Conservation (phyloP, 169 alveolate species). For the Plasmodium adleri region DNA sequence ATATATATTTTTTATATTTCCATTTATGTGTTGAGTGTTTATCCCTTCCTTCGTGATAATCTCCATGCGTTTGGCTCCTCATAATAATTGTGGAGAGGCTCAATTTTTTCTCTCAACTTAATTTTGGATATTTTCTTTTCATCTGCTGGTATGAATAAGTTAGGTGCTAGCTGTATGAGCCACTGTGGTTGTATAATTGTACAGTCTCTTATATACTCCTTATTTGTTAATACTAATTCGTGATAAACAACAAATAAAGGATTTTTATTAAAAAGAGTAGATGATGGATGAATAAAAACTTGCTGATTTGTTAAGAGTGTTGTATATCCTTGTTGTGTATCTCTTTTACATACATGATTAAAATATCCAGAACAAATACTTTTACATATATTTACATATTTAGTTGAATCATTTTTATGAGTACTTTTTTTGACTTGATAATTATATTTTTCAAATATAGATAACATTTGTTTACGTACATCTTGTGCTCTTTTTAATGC, state of each 20-base stretch:
- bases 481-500: constrained; percentile 97
- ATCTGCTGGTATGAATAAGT: constrained; percentile 92
- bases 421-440: constrained; percentile 91
- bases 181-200: constrained; percentile 97
- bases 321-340: constrained; percentile 98
- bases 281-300: constrained; percentile 98
- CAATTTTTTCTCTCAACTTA: constrained; percentile 95
- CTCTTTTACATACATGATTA: constrained; percentile 96
- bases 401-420: constrained; percentile 77
- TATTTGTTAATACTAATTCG: constrained; percentile 97
- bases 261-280: constrained; percentile 89
- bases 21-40: neutral
- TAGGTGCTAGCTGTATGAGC: constrained; percentile 98
- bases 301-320: constrained; percentile 96
- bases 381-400: constrained; percentile 93
- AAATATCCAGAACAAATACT: constrained; percentile 99
- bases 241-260: constrained; percentile 99
- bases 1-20: neutral
- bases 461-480: constrained; percentile 95
- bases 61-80: constrained; percentile 99
- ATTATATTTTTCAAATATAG: constrained; percentile 96
- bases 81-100: constrained; percentile 94
- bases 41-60: constrained; percentile 95
- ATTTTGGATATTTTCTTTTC: constrained; percentile 91
- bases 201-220: constrained; percentile 99